Evolutionary conservation across 345 rosid genomes (phyloP).

Genomic region (Durio zibethinus): DNA sequence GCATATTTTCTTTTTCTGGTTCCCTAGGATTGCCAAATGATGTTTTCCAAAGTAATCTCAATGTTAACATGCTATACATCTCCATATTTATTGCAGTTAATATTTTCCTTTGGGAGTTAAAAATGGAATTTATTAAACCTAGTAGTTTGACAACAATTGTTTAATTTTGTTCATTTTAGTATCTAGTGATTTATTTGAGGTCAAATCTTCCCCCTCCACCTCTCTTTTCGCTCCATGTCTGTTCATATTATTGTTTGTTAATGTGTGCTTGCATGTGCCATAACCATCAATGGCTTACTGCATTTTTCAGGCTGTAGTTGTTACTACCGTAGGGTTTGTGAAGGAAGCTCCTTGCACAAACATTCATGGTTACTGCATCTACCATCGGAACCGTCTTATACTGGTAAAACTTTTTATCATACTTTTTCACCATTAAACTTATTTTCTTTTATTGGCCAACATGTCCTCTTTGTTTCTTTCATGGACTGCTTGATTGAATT

Average conservation of each 20-base stretch:
- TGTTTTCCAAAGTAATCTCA: neutral
- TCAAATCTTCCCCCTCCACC: neutral
- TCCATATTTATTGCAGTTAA: neutral
- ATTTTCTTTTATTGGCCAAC: neutral
- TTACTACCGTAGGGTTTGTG: conserved; percentile 32
- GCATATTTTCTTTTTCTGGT: neutral
- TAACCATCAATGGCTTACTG: neutral
- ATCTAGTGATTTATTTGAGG: neutral
- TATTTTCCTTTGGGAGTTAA: neutral
- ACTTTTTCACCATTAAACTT: neutral
- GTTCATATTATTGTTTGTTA: neutral
- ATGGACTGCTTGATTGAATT: neutral
- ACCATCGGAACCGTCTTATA: conserved; percentile 30
- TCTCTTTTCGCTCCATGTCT: too few species aligned
- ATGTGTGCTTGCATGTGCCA: neutral
- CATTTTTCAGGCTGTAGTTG: conserved; percentile 20
- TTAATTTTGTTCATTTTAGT: neutral
- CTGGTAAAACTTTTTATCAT: conserved; percentile 5
- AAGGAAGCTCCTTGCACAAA: conserved; percentile 27
- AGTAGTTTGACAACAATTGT: neutral
- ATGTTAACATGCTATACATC: neutral
- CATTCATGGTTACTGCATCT: conserved; percentile 30
- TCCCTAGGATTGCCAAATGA: neutral
- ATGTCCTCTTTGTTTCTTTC: neutral
- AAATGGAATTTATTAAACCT: neutral